Evolutionary conservation across 1,284 basidiomycete genomes (phyloP).

Genomic region (Papiliotrema fonsecae): DNA sequence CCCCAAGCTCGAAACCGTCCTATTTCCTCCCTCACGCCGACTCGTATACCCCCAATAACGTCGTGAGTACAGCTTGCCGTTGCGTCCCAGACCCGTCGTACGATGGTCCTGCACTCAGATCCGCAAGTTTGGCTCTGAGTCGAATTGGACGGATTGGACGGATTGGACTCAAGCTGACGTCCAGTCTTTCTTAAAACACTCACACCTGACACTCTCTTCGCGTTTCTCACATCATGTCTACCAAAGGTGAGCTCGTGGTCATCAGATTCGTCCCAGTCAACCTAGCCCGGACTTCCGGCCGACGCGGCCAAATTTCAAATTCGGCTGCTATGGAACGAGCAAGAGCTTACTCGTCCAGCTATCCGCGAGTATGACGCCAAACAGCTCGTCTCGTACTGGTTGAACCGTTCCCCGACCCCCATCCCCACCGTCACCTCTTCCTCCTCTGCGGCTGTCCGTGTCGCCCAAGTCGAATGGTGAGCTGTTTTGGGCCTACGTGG

Average conservation of each 20-base stretch:
- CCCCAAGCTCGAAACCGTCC: conserved; percentile 1
- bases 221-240: conserved; percentile 40
- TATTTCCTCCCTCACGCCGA: no score
- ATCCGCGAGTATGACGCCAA: conserved; percentile 95
- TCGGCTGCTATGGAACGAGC: not conserved
- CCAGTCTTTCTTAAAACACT: conserved; percentile 3
- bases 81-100: not conserved
- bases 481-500: conserved; percentile 7
- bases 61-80: no score
- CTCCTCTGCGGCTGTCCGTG: conserved; percentile 44
- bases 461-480: conserved; percentile 49
- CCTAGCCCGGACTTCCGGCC: not conserved
- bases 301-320: not conserved
- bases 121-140: no score
- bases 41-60: no score
- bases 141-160: no score
- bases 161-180: not conserved
- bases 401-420: conserved; percentile 70
- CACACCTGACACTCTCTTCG: conserved; percentile 4
- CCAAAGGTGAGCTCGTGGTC: conserved; percentile 40
- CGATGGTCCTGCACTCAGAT: conserved; percentile 4
- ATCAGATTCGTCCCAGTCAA: not conserved
- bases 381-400: conserved; percentile 88
- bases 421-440: conserved; percentile 46
- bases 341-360: conserved; percentile 52